A percentile compares a stretch with the other conserved stretches of the same genome.
Conservation (phyloP, 2,329 filamentous ascomycete genomes). For the Thermoascus crustaceus region DNA sequence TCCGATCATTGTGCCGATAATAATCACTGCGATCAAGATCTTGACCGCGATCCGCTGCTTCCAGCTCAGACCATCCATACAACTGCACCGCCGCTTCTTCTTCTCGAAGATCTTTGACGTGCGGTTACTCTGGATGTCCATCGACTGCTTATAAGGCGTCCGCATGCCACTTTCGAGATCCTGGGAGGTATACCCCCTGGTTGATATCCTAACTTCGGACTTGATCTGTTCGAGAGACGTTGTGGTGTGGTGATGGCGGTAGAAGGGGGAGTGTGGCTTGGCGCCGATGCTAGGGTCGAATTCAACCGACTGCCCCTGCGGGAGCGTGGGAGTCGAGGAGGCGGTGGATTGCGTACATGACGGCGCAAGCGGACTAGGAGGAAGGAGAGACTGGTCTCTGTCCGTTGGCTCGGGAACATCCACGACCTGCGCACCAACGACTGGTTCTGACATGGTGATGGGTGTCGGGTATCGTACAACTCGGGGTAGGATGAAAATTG, state of each 20-base stretch:
- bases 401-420: too few species aligned
- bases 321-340: too few species aligned
- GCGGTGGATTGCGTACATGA: too few species aligned
- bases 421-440: neutral
- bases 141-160: slow-evolving; percentile 11
- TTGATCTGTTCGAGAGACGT: slow-evolving; percentile 20
- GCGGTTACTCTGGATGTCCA: slow-evolving; percentile 13
- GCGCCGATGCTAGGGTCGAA: slow-evolving; percentile 33
- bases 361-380: too few species aligned
- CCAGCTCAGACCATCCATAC: slow-evolving; percentile 25
- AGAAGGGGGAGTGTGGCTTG: slow-evolving; percentile 38
- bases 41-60: slow-evolving; percentile 33
- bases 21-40: slow-evolving; percentile 31
- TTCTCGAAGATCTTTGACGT: slow-evolving; percentile 27
- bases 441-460: neutral
- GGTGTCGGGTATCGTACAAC: too few species aligned
- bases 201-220: slow-evolving; percentile 8
- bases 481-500: too few species aligned
- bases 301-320: too few species aligned
- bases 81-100: slow-evolving; percentile 27
- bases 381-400: too few species aligned
- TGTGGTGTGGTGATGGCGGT: slow-evolving; percentile 30
- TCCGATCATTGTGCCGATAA: slow-evolving; percentile 36
- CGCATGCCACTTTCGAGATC: slow-evolving; percentile 26
- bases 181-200: slow-evolving; percentile 11